Evolutionary conservation across 2,329 filamentous ascomycete genomes (phyloP), one percentile per base, ranked within the genome.

Genomic region (Tricladium varicosporioides): DNA sequence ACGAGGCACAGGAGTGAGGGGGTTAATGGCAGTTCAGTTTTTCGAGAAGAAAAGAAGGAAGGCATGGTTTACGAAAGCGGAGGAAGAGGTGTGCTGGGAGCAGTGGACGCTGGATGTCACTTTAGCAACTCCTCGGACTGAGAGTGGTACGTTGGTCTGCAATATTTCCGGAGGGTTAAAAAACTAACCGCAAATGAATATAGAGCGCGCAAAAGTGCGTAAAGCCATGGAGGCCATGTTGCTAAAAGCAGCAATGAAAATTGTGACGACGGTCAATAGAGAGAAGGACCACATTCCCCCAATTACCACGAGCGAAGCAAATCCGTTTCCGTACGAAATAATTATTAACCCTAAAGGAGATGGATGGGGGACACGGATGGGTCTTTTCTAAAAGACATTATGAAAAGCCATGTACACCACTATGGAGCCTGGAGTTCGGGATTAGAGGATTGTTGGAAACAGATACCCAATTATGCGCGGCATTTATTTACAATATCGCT

Each of bases 51-150:
- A 87, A 71, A 82, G 92, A 59, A 84, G 88, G 65, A 94, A 92
- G 78, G 92, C 89, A 72, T 87, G 90, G 73, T 88, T 92, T 64
- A 76, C 82, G 74, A 87, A 86, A 67, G 88, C 85, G 19, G 93
- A 97, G 64, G 92, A 97, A 72, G 92, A 97, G 72, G 86, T 97
- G 15, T 96, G 92, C 72, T 99, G 94, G 94, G 94, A 97, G 79
- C 86, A 85, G 69, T 99, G 94, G 94, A 91, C 89, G 46, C 76
- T 99, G 64, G 91, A 95, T 73, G 89, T 97, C 51, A 95, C 92
- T n/a, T 85, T 97, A 54, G 91, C 92, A 9, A 92, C 91, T 66
- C 92, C 93, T 31, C 80, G 88, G 69, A 96, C 91, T 10, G 93
- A 97, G 69, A 89, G 85, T 63, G 92, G 91, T 95, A 76, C 67